These are phyloP conservation scores for Aureobasidium subglaciale DNA, from an alignment of 2,329 filamentous ascomycete genomes.

Conservation along the genomic window DNA sequence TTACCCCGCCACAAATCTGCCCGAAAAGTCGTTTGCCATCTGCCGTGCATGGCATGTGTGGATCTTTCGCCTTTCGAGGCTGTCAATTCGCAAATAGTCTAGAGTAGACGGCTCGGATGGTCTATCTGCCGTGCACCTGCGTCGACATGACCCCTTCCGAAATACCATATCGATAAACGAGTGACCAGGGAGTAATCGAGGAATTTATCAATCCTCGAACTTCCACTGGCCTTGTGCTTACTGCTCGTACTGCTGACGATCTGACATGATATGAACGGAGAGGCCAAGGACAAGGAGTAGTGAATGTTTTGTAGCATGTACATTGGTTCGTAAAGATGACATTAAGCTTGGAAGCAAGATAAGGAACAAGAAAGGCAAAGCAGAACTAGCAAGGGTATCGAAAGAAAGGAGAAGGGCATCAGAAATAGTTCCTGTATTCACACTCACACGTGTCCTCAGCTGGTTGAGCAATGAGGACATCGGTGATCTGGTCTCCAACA, in stretches of 20 bases:
- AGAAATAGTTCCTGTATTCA: conserved; percentile 36
- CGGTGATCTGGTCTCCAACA: conserved; percentile 30
- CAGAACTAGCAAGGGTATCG: not conserved
- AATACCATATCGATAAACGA: not conserved
- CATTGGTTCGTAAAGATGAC: not conserved
- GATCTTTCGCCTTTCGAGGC: not conserved
- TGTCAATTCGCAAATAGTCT: not conserved
- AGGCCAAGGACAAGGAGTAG: too few species aligned
- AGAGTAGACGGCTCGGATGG: not conserved
- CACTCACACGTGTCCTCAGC: conserved; percentile 36
- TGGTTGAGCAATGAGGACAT: conserved; percentile 30
- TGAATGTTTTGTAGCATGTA: too few species aligned
- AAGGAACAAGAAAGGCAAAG: not conserved
- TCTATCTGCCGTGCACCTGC: not conserved
- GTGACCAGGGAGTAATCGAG: too few species aligned
- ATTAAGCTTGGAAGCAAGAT: not conserved
- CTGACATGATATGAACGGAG: too few species aligned
- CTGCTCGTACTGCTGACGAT: too few species aligned
- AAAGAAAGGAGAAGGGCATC: not conserved
- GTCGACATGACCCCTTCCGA: too few species aligned
- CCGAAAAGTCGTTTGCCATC: not conserved
- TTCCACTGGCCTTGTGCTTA: too few species aligned
- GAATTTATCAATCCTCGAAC: too few species aligned
- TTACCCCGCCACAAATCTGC: not conserved
- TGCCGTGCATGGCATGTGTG: not conserved